Percentiles rank a stretch among this genome's conserved stretches.
Conservation (phyloP, 169 alveolate genomes). For the Plasmodium cynomolgi region DNA sequence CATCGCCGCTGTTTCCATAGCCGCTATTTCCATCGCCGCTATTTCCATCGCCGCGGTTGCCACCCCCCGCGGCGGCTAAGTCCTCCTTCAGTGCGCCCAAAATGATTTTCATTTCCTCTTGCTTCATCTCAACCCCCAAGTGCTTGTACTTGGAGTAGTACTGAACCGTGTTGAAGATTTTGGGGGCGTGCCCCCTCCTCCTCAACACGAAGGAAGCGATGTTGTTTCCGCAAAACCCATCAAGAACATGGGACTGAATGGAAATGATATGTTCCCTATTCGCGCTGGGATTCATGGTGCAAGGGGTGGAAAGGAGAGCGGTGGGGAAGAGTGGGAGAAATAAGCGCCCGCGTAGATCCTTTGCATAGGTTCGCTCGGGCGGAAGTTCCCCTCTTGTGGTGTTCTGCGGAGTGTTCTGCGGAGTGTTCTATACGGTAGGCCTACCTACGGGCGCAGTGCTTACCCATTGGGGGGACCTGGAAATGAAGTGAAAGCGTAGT, state of each 20-base stretch:
- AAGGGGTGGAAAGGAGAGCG: neutral
- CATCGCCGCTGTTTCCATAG: neutral
- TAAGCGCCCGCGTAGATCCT: neutral
- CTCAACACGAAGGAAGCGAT: conserved; percentile 61
- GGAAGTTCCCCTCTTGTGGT: neutral
- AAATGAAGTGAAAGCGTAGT: neutral
- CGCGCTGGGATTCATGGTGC: neutral
- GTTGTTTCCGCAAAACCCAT: conserved; percentile 74
- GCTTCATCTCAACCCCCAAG: conserved; percentile 33
- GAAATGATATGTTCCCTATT: conserved; percentile 39
- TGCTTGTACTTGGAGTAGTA: conserved; percentile 67
- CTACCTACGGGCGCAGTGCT: neutral
- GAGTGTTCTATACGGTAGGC: neutral
- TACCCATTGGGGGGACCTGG: neutral
- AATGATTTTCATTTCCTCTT: conserved; percentile 13
- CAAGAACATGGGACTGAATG: conserved; percentile 62
- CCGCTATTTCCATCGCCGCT: neutral
- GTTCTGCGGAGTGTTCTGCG: neutral
- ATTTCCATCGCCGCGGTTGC: neutral
- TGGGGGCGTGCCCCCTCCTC: conserved; percentile 68
- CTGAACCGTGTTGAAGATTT: conserved; percentile 60
- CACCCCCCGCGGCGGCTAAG: neutral
- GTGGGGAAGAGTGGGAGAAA: neutral
- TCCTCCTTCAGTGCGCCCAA: neutral
- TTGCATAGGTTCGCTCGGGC: neutral